Evolutionary conservation across 257 asterid genomes (phyloP).

Genomic region (Penstemon barbatus): DNA sequence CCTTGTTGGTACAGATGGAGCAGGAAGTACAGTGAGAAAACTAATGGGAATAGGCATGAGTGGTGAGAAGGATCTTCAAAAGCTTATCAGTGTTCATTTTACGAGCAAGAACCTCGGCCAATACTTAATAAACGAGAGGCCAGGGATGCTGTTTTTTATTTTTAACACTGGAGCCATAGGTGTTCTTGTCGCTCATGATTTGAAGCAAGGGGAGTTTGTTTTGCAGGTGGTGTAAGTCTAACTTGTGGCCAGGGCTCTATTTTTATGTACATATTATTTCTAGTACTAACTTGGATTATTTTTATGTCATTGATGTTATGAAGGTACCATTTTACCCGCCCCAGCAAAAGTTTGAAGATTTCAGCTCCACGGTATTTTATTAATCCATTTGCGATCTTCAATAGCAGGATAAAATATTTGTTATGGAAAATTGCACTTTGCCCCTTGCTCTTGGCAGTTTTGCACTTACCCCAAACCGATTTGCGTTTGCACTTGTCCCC

Average conservation of each 20-base stretch:
- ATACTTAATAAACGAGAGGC: slow-evolving; percentile 77
- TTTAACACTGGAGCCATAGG: slow-evolving; percentile 84
- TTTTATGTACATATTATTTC: slow-evolving; percentile 11
- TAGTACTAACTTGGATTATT: slow-evolving; percentile 6
- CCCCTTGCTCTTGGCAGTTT: no score
- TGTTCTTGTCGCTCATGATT: slow-evolving; percentile 93
- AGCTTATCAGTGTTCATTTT: slow-evolving; percentile 89
- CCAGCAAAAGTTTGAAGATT: slow-evolving; percentile 83
- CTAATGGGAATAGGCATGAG: slow-evolving; percentile 68
- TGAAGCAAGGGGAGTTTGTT: slow-evolving; percentile 87
- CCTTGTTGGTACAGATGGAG: slow-evolving; percentile 89
- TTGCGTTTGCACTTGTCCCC: no score
- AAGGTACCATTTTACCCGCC: slow-evolving; percentile 98
- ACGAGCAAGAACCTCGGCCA: slow-evolving; percentile 73
- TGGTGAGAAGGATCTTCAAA: slow-evolving; percentile 80
- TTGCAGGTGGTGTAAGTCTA: slow-evolving; percentile 63
- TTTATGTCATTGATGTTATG: slow-evolving; percentile 22
- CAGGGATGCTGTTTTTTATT: slow-evolving; percentile 92
- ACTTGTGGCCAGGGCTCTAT: neutral
- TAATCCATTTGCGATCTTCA: slow-evolving; percentile 12
- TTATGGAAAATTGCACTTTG: no score
- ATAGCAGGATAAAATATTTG: neutral
- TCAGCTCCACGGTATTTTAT: slow-evolving; percentile 54
- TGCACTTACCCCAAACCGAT: no score
- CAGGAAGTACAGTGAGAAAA: slow-evolving; percentile 80